Evolutionary conservation across 2,329 filamentous ascomycete species (phyloP), one percentile per base, ranked within the genome.

Genomic region (Colletotrichum coccodes): DNA sequence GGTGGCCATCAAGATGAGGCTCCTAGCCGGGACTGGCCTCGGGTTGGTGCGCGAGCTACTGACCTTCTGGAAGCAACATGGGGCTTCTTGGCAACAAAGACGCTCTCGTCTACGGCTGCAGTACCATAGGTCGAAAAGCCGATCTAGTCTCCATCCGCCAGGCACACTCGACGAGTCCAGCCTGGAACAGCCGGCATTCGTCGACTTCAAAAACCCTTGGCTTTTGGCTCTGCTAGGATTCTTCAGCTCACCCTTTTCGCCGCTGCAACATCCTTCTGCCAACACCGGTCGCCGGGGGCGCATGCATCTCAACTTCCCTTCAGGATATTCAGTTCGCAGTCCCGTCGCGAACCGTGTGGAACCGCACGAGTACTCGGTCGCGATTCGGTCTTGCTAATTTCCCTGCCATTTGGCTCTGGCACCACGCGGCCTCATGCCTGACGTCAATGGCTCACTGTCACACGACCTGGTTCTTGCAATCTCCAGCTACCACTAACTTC

Each of bases 1-100:
- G 62, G 61, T 60, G 61, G 4, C 16, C 40, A 60, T 60, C 61
- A 42, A 44, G 61, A 32, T 50, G 38, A 50, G 66, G 47, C 61
- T 69, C 66, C n/a, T 23, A 12, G 11, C 7, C 16, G 14, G 30
- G 30, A 36, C 9, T n/a, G 4, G 3, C n/a, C 11, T 14, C 18
- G 49, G 4, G 5, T 18, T 4, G 14, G 18, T n/a, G 6, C 14
- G 23, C 28, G 38, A 1, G 18, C 30, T n/a, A n/a, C 18, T 26
- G 36, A 40, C 14, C 28, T 54, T 66, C 53, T 56, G 21, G 53
- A 53, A 68, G 54, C 36, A n/a, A 28, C 28, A 40, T 44, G 16
- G 23, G 23, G 40, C n/a, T 12, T 11, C 40, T 60, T 36, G 38
- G 47, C 54, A 6, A 3, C 38, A 32, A 53, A 60, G 46, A 56